phyloP scores from a whole-genome alignment of 1,284 basidiomycete species.

The Tetrapyrgos nigripes region DNA sequence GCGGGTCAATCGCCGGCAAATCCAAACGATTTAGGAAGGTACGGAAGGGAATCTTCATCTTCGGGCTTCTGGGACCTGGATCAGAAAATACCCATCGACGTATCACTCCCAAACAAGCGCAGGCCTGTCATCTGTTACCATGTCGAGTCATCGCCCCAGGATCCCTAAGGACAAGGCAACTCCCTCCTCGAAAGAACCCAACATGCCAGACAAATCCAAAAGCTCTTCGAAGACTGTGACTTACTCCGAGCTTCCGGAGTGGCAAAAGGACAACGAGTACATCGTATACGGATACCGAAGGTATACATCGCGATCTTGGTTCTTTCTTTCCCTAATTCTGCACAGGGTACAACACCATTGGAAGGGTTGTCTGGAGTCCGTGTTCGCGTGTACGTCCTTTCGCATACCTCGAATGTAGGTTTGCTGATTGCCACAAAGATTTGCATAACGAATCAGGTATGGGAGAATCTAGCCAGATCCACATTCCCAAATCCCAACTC shows the following conservation, averaged over 20 bases:
- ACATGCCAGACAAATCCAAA: neutral
- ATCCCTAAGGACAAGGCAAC: neutral
- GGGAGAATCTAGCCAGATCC: neutral
- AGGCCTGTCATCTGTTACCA: no score
- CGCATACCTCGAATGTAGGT: conserved; percentile 8
- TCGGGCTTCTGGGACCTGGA: no score
- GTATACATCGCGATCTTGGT: conserved; percentile 35
- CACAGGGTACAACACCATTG: conserved; percentile 67
- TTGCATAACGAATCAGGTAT: conserved; percentile 87
- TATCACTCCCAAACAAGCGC: no score
- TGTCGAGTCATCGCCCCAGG: neutral
- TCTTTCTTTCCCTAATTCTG: conserved; percentile 3
- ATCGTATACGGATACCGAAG: conserved; percentile 77
- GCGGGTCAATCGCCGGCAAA: no score
- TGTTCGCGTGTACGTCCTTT: conserved; percentile 71
- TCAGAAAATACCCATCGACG: no score
- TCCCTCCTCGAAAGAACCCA: neutral
- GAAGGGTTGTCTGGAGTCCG: conserved; percentile 68
- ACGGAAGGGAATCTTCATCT: no score
- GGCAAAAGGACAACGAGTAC: conserved; percentile 81
- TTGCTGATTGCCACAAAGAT: conserved; percentile 50
- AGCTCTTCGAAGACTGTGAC: conserved; percentile 44
- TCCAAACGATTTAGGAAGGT: no score
- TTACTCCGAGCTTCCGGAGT: conserved; percentile 69
- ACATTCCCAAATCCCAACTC: neutral